phyloP scores from a whole-genome alignment of 1,139 yeast species.

The Geotrichum fermentans region DNA sequence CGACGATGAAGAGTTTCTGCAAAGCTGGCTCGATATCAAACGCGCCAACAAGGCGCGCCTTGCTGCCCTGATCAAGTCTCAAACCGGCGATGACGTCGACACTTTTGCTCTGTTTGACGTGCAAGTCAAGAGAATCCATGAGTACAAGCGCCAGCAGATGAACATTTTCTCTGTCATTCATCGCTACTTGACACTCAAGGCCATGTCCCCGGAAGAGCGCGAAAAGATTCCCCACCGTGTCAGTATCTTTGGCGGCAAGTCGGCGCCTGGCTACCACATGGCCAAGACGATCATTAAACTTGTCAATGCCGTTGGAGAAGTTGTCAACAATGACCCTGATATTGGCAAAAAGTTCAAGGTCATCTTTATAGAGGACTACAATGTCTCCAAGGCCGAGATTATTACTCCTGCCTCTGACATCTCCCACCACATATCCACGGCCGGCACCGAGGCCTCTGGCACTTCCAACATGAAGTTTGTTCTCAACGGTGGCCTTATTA shows the following conservation, averaged over 20 bases:
- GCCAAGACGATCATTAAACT: slow-evolving; percentile 86
- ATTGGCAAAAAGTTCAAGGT: slow-evolving; percentile 75
- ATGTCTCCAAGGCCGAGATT: slow-evolving; percentile 89
- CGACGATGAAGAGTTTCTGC: slow-evolving; percentile 64
- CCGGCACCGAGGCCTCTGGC: slow-evolving; percentile 96
- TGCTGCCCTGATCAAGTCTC: slow-evolving; percentile 62
- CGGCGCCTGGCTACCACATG: slow-evolving; percentile 95
- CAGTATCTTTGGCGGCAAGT: slow-evolving; percentile 85
- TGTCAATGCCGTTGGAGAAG: slow-evolving; percentile 74
- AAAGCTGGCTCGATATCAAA: slow-evolving; percentile 69
- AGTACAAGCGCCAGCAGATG: slow-evolving; percentile 91
- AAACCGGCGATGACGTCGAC: slow-evolving; percentile 65
- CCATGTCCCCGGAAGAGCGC: slow-evolving; percentile 62
- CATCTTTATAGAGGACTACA: slow-evolving; percentile 85
- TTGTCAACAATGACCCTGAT: slow-evolving; percentile 71
- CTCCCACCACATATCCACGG: slow-evolving; percentile 91
- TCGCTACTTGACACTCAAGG: slow-evolving; percentile 73
- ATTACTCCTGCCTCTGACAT: slow-evolving; percentile 87
- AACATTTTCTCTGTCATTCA: slow-evolving; percentile 84
- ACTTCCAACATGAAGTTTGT: slow-evolving; percentile 96
- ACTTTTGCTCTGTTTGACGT: slow-evolving; percentile 73
- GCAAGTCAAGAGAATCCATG: slow-evolving; percentile 93
- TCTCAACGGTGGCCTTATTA: slow-evolving; percentile 85
- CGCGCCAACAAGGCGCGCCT: slow-evolving; percentile 62
- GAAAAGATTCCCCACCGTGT: slow-evolving; percentile 68